phyloP scores from a whole-genome alignment of 148 eudicot species.

The Heliosperma pusillum region DNA sequence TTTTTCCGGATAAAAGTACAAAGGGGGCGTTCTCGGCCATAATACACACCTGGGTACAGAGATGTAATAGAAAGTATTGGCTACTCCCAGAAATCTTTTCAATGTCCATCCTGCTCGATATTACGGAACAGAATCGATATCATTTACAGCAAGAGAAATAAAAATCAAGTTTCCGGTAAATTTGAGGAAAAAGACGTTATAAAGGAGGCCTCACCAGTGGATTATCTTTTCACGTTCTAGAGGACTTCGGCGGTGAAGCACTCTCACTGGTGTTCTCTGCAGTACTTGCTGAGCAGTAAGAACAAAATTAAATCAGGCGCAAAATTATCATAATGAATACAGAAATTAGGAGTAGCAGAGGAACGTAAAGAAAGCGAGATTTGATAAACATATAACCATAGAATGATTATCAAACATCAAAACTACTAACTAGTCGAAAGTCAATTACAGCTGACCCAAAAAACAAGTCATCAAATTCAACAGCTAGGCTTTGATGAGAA shows the following conservation, averaged over 20 bases:
- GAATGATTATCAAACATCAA: background rate
- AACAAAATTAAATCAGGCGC: background rate
- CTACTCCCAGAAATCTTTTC: slow-evolving; percentile 76
- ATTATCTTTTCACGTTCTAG: slow-evolving; percentile 83
- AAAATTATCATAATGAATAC: slow-evolving; percentile 4
- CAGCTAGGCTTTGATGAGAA: background rate
- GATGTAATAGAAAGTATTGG: slow-evolving; percentile 81
- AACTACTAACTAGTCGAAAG: background rate
- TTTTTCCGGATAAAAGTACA: background rate
- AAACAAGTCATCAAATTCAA: background rate
- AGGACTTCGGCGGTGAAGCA: slow-evolving; percentile 97
- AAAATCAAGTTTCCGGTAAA: background rate
- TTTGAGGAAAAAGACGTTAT: background rate
- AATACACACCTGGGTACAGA: slow-evolving; percentile 82
- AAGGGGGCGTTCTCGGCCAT: slow-evolving; percentile 1
- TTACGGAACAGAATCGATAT: background rate
- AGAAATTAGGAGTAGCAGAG: background rate
- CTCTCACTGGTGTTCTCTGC: slow-evolving; percentile 93
- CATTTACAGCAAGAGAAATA: background rate
- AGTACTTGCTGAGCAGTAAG: slow-evolving; percentile 48
- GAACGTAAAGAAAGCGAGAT: background rate
- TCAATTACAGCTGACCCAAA: background rate
- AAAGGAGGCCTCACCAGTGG: slow-evolving; percentile 52
- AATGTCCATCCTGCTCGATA: slow-evolving; percentile 67
- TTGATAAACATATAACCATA: background rate